Percentiles rank a stretch among this genome's conserved stretches.
phyloP scores from a whole-genome alignment of 2,329 filamentous ascomycete species.

The Talaromyces pinophilus region DNA sequence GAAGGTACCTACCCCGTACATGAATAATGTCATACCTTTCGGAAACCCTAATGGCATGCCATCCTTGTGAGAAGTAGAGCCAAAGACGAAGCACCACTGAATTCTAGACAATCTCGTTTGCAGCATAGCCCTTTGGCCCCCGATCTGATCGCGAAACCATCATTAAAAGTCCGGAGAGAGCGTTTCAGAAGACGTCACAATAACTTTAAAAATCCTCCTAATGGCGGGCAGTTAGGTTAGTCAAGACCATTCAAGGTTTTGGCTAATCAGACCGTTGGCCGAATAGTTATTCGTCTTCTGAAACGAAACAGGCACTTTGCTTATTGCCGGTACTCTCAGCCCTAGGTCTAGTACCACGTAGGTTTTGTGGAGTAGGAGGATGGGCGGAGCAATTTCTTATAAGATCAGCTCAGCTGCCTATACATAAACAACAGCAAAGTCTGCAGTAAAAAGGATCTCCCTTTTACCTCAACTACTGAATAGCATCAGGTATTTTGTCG shows the following conservation, averaged over 20 bases:
- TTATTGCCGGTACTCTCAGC: not conserved
- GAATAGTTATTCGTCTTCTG: not conserved
- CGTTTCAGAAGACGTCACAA: constrained; percentile 6
- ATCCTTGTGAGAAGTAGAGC: not conserved
- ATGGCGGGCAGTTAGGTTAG: not conserved
- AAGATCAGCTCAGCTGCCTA: not conserved
- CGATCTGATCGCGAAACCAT: not conserved
- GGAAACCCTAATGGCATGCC: not conserved
- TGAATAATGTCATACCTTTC: not conserved
- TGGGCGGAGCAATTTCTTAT: not conserved
- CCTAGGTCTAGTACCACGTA: not conserved
- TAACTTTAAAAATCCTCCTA: not conserved
- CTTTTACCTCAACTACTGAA: not conserved
- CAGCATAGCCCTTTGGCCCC: constrained; percentile 3
- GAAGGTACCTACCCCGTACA: not conserved
- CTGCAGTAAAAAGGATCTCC: not conserved
- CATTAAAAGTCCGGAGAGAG: not conserved
- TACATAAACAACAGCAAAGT: not conserved
- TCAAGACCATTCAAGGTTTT: not conserved
- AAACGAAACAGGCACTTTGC: not conserved
- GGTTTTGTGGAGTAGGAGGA: not conserved
- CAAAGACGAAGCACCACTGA: not conserved
- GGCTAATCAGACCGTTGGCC: not conserved
- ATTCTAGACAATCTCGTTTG: not conserved
- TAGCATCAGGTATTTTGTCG: not conserved